Evolutionary conservation across 2,329 filamentous ascomycete species (phyloP).

Genomic region (Ploettnerulaceae sp.): DNA sequence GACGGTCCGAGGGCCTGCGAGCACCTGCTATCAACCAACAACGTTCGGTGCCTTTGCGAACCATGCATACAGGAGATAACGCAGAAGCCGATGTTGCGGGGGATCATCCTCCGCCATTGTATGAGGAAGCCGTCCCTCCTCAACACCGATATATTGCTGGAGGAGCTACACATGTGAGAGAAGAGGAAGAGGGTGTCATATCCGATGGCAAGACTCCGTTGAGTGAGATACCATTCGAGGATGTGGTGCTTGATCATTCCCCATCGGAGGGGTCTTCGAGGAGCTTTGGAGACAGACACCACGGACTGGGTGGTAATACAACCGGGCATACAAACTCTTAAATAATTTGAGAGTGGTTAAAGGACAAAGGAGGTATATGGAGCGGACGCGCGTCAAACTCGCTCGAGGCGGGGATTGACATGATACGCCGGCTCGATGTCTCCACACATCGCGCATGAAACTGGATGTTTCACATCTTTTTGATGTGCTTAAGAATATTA

Average conservation of each 20-base stretch:
- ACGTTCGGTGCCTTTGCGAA: constrained; percentile 9
- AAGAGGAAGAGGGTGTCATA: constrained; percentile 25
- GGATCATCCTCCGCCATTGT: constrained; percentile 22
- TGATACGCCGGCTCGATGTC: too few relatives aligned
- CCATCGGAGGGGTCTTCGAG: constrained; percentile 18
- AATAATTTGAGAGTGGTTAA: neutral
- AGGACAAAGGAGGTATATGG: too few relatives aligned
- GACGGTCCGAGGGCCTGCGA: constrained; percentile 3
- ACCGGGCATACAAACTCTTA: constrained; percentile 28
- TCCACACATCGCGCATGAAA: too few relatives aligned
- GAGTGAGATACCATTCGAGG: constrained; percentile 31
- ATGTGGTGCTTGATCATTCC: constrained; percentile 24
- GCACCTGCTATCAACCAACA: constrained; percentile 2
- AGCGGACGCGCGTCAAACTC: too few relatives aligned
- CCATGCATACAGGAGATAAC: neutral
- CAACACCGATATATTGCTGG: constrained; percentile 19
- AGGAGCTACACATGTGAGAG: constrained; percentile 16
- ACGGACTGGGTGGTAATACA: constrained; percentile 22
- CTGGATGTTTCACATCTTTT: too few relatives aligned
- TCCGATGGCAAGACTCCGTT: constrained; percentile 29
- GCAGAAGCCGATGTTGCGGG: constrained; percentile 4
- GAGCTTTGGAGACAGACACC: constrained; percentile 20
- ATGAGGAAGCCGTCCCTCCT: constrained; percentile 23
- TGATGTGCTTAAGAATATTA: too few relatives aligned
- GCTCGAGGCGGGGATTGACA: neutral